Evolutionary conservation across 2,329 filamentous ascomycete species (phyloP).

Genomic region (Myriosclerotinia scirpicola): DNA sequence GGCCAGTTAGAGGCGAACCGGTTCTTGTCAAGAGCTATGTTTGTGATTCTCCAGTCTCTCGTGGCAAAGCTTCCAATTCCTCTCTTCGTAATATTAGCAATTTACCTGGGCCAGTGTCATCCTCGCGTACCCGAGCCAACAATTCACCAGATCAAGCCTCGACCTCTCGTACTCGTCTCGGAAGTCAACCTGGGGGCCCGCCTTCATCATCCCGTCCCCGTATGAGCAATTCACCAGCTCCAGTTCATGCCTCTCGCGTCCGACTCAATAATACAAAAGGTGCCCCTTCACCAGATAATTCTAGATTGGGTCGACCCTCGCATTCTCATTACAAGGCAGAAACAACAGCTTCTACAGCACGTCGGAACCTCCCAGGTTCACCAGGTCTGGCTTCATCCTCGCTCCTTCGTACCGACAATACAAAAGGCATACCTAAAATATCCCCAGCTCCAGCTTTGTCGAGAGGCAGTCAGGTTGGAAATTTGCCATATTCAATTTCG

Average conservation of each 20-base stretch:
- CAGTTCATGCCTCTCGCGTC: neutral
- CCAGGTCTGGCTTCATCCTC: neutral
- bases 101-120: neutral
- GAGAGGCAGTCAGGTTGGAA: neutral
- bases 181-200: neutral
- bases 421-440: neutral
- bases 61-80: neutral
- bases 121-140: neutral
- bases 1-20: neutral
- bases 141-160: neutral
- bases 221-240: neutral
- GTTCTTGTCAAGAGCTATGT: neutral
- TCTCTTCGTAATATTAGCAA: neutral
- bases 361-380: neutral
- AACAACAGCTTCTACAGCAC: neutral
- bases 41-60: neutral
- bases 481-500: slow-evolving; percentile 16
- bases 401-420: neutral
- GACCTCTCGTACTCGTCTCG: neutral
- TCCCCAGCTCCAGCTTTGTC: neutral
- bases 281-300: neutral
- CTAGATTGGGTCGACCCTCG: neutral
- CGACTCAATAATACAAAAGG: neutral
- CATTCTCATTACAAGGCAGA: neutral
- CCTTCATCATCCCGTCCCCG: neutral